Base-by-base conservation (phyloP, 2,329 filamentous ascomycete species). In the Cercospora canescens region DNA sequence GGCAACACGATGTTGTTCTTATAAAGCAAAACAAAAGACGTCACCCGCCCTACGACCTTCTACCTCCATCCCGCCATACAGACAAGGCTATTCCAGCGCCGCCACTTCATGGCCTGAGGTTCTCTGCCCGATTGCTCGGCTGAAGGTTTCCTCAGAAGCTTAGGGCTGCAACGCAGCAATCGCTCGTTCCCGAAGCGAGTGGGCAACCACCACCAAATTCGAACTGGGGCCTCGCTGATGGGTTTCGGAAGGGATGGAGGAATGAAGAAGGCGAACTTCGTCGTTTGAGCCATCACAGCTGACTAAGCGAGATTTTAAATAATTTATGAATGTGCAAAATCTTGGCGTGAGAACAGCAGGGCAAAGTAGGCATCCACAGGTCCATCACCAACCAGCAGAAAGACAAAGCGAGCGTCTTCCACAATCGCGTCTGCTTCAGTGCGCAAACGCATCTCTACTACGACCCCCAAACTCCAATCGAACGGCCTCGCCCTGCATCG, bases 101-200 rank as follows among this genome's bases (percentile, higher is more conserved):
- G 83, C 84, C 83, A 84, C 78, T 79, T 78, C 79, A 80, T 82
- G 83, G 82, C 81, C 82, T 80, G 81, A 78, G 77, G 77, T 75
- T 81, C 82, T 85, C 82, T 86, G 84, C 83, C 83, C 82, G 84
- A 85, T 86, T 83, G 78, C 84, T 85, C 84, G 82, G 81, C 84
- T 86, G 82, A 84, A 85, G 82, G 68, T 70, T 86, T 76, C 76
- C 81, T 79, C 82, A 84, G 73, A 79, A 56, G 57, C 84, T 86
- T 83, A 86, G 72, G 79, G 80, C 77, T 78, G 75, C 72, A 80
- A 73, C 85, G 80, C 83, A 70, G 60, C 60, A 62, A 62, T 85
- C 84, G 81, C 79, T 79, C 81, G 83, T 82, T 86, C 80, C 84
- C 82, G 81, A 76, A 78, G 80, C 82, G 84, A 85, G 84, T 86